A percentile compares a stretch with the other conserved stretches of the same genome.
Evolutionary conservation across 2,329 filamentous ascomycete genomes (phyloP).

Genomic region (Leptographium galeiforme): DNA sequence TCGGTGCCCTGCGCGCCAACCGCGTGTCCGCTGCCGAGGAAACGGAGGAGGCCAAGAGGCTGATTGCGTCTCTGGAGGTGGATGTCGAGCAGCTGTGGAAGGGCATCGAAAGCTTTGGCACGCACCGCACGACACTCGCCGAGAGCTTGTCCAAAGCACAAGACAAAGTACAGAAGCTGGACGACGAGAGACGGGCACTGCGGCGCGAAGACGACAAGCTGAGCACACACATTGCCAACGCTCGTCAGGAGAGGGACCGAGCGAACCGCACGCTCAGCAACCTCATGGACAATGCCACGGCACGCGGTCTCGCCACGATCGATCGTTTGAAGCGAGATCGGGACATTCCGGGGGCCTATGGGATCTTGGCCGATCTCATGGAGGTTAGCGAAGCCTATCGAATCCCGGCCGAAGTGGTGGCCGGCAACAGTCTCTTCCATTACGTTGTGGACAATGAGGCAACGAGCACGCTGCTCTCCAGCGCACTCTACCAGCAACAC

Average conservation of each 20-base stretch:
- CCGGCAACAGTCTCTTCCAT: conserved; percentile 85
- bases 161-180: conserved; percentile 63
- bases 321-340: conserved; percentile 68
- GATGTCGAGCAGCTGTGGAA: conserved; percentile 61
- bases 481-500: conserved; percentile 63
- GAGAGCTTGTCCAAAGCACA: conserved; percentile 65
- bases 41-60: conserved; percentile 29
- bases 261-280: conserved; percentile 68
- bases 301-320: conserved; percentile 75
- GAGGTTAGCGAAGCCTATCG: conserved; percentile 75
- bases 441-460: conserved; percentile 88
- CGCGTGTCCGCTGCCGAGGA: conserved; percentile 76
- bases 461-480: conserved; percentile 70
- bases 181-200: conserved; percentile 76
- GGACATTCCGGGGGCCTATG: conserved; percentile 76
- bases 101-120: conserved; percentile 69
- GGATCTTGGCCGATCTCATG: conserved; percentile 85
- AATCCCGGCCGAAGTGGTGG: conserved; percentile 82
- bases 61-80: conserved; percentile 42
- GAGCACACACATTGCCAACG: conserved; percentile 61
- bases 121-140: conserved; percentile 56
- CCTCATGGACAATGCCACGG: conserved; percentile 81
- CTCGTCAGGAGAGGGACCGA: conserved; percentile 60
- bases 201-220: conserved; percentile 84
- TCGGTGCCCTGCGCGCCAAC: conserved; percentile 72